Base-by-base conservation (phyloP, 2,329 filamentous ascomycete species). In the Xylariaceae sp. region DNA sequence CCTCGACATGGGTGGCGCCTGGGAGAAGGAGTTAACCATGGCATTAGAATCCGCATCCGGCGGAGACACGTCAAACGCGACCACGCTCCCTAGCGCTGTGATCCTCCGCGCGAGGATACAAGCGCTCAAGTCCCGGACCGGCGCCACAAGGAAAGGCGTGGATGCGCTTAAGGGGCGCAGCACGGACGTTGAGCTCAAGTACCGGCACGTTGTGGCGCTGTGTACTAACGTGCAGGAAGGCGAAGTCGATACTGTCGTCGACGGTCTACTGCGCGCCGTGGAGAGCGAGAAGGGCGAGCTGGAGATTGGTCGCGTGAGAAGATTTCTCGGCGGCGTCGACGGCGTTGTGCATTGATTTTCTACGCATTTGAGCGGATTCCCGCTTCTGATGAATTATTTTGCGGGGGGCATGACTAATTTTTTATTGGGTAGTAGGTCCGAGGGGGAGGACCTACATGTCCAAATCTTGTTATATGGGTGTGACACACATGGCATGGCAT, bases 161-260 rank as follows among this genome's bases (percentile, higher is more conserved):
- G 81, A 83, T 18, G 83, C 83, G 5, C 81, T 99, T 7, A 88
- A 91, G 70, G 87, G 88, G 26, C 87, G 90, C 57, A 93, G 91
- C 65, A 88, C 87, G 3, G 92, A 96, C 51, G 81, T 96, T 2
- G 93, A 96, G 68, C 81, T 89, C 63, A 91, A 95, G 74, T 97
- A 97, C 71, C 84, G 92, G 21, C 89, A 89, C 63, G 90, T 98
- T 26, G 91, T 99, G 20, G 87, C 89, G 51, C 78, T 97, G 12
- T 97, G 93, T 70, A 96, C 92, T 0, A 87, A 86, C 7, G 89
- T 93, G 32, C 82, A 85, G 0, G 91, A 96, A 59, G 81, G 82
- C 7, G 84, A 91, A 55, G 89, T 98, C 14, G 95, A 98, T 65
- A 84, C 85, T 54, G 84, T 92, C 49, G 80, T 97, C 0, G 90